phyloP scores from a whole-genome alignment of 2,329 filamentous ascomycete genomes.

The Alternaria tenuissima region DNA sequence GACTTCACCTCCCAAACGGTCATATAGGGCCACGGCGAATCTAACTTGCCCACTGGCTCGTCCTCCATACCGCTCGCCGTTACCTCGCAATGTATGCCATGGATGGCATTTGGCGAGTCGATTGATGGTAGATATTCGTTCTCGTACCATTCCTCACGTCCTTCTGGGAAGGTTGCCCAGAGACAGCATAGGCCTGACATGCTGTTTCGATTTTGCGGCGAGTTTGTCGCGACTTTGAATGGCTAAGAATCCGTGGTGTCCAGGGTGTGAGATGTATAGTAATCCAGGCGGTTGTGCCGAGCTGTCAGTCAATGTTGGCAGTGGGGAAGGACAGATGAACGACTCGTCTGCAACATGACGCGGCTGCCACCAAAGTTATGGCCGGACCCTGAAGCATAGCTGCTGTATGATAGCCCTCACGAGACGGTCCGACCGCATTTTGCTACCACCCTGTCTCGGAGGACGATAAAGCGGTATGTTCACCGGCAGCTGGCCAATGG shows the following conservation, averaged over 20 bases:
- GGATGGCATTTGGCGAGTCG: conserved; percentile 8
- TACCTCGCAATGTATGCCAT: conserved; percentile 24
- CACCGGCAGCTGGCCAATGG: conserved; percentile 12
- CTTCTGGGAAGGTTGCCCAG: conserved; percentile 29
- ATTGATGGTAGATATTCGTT: conserved; percentile 21
- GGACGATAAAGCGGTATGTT: conserved; percentile 14
- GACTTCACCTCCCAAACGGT: conserved; percentile 19
- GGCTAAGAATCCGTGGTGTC: not conserved
- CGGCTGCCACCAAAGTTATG: conserved; percentile 9
- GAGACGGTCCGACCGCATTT: conserved; percentile 16
- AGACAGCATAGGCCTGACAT: conserved; percentile 31
- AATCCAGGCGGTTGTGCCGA: not conserved
- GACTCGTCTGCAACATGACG: conserved; percentile 7
- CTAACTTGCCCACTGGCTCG: conserved; percentile 24
- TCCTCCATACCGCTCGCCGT: conserved; percentile 25
- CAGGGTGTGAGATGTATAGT: not conserved
- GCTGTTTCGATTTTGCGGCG: not conserved
- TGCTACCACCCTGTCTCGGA: conserved; percentile 11
- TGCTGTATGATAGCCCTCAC: conserved; percentile 6
- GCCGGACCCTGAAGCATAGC: conserved; percentile 5
- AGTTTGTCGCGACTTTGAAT: not conserved
- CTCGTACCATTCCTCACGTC: conserved; percentile 25
- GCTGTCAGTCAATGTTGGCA: conserved; percentile 1
- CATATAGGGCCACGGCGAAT: conserved; percentile 25
- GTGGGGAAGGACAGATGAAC: not conserved